These are phyloP conservation scores for Coprinopsis marcescibilis DNA, from an alignment of 768 basidiomycete genomes.

Conservation along the genomic window DNA sequence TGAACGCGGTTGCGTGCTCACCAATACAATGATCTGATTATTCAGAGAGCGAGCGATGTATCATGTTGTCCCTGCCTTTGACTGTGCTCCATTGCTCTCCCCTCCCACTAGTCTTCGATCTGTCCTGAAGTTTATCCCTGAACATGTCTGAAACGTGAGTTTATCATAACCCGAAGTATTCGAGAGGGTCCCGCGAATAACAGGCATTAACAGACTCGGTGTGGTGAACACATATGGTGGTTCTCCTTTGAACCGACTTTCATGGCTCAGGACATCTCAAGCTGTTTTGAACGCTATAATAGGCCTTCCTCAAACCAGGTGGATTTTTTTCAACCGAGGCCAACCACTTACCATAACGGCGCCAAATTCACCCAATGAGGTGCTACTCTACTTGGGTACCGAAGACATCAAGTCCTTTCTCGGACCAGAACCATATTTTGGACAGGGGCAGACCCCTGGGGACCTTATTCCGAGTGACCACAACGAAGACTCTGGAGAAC, in stretches of 20 bases:
- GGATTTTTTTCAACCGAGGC: slow-evolving; percentile 73
- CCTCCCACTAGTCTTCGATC: not conserved
- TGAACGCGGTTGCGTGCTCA: too few species aligned
- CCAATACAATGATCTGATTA: too few species aligned
- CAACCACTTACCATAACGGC: slow-evolving; percentile 56
- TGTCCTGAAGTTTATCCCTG: not conserved
- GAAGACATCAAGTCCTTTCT: slow-evolving; percentile 59
- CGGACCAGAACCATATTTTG: slow-evolving; percentile 63
- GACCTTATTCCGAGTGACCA: slow-evolving; percentile 27
- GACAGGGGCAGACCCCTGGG: slow-evolving; percentile 53
- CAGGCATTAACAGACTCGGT: slow-evolving; percentile 12
- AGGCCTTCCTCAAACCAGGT: slow-evolving; percentile 52
- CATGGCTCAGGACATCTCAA: slow-evolving; percentile 73
- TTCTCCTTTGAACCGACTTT: slow-evolving; percentile 74
- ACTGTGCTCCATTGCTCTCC: too few species aligned
- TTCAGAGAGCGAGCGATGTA: too few species aligned
- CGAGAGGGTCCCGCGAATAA: not conserved
- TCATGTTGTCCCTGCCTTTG: too few species aligned
- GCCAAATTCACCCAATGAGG: slow-evolving; percentile 26
- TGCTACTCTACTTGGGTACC: slow-evolving; percentile 47
- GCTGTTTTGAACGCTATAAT: slow-evolving; percentile 72
- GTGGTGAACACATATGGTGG: slow-evolving; percentile 42
- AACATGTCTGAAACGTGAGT: slow-evolving; percentile 20
- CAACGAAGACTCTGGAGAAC: slow-evolving; percentile 17
- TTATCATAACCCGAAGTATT: not conserved